These are phyloP conservation scores for Cinnamomum chago DNA, from an alignment of 164 flowering plant species.

Conservation along the genomic window DNA sequence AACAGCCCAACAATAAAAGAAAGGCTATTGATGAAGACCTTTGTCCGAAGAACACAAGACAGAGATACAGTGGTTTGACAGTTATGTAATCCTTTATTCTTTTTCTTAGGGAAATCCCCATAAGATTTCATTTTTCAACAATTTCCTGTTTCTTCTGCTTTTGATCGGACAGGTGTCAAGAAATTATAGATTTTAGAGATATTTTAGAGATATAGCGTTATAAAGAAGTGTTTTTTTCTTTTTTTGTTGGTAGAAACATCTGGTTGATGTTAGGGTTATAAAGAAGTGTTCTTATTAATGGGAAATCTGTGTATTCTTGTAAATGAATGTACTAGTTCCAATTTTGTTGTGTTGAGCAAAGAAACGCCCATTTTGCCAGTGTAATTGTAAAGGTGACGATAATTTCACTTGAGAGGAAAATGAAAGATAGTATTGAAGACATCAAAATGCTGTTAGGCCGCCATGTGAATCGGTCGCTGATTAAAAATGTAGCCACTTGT, in stretches of 20 bases:
- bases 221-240: no score
- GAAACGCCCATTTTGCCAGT: not conserved
- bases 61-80: slow-evolving; percentile 38
- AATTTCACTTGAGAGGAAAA: no score
- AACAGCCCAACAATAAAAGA: slow-evolving; percentile 37
- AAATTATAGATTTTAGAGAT: not conserved
- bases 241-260: no score
- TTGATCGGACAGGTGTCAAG: not conserved
- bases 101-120: not conserved
- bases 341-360: slow-evolving; percentile 1
- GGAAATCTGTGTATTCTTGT: not conserved
- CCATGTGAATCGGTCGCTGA: no score
- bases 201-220: not conserved
- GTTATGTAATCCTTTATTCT: slow-evolving; percentile 5
- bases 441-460: no score
- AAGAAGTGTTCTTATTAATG: not conserved
- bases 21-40: slow-evolving; percentile 48
- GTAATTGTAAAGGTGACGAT: not conserved
- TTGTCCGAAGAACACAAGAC: slow-evolving; percentile 54
- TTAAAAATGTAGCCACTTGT: no score
- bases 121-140: not conserved
- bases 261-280: no score
- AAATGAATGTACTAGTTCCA: not conserved
- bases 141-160: not conserved
- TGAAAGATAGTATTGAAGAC: no score